Percentiles rank a stretch among this genome's conserved stretches.
phyloP scores from a whole-genome alignment of 1,284 basidiomycete genomes.

The Cystobasidium slooffiae region DNA sequence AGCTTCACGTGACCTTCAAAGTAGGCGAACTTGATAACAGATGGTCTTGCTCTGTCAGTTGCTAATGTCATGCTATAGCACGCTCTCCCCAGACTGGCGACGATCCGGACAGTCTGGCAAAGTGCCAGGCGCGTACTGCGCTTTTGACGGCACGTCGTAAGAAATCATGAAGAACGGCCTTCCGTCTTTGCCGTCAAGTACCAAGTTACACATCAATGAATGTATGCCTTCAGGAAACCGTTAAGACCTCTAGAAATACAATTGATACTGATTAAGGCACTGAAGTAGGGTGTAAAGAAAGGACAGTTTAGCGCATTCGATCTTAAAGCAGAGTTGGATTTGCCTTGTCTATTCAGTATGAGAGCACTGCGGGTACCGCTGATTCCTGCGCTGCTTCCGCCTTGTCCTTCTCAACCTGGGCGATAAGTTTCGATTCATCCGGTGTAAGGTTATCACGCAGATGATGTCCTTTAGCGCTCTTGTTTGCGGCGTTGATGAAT shows the following conservation, averaged over 20 bases:
- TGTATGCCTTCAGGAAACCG: too few species aligned
- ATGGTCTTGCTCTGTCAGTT: not conserved
- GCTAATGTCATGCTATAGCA: not conserved
- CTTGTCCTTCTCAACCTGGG: conserved; percentile 72
- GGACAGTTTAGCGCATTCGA: too few species aligned
- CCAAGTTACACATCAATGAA: too few species aligned
- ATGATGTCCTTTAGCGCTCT: conserved; percentile 61
- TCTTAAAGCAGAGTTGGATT: too few species aligned
- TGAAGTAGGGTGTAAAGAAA: too few species aligned
- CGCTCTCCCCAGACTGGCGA: not conserved
- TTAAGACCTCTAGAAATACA: conserved; percentile 15
- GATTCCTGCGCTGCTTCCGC: conserved; percentile 72
- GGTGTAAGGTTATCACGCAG: conserved; percentile 56
- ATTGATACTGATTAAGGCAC: not conserved
- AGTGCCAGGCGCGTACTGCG: not conserved
- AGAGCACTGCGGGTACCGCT: conserved; percentile 24
- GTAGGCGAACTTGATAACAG: not conserved
- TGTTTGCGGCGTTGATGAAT: conserved; percentile 77
- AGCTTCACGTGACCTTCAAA: conserved; percentile 26
- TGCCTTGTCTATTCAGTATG: not conserved
- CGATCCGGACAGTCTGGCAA: not conserved
- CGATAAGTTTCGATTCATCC: conserved; percentile 63
- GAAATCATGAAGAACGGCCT: too few species aligned
- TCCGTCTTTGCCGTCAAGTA: too few species aligned
- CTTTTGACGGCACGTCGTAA: not conserved